Evolutionary conservation across 495 filamentous ascomycete species (phyloP).

Genomic region (Tuber umbilicatum): DNA sequence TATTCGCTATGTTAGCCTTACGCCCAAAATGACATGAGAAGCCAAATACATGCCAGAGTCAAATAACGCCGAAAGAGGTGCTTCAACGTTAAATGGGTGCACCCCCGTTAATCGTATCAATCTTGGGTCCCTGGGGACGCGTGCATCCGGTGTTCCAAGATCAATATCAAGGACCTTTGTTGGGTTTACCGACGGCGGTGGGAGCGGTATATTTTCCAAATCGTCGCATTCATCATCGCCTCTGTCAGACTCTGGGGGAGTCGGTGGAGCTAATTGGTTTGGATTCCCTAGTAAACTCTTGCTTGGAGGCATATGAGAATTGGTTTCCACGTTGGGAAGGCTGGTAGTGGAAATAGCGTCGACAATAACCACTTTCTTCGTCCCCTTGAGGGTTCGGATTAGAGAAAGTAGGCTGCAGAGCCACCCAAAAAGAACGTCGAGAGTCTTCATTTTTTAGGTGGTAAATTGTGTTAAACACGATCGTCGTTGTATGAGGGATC

Average conservation of each 20-base stretch:
- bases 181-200: conserved; percentile 59
- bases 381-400: not conserved
- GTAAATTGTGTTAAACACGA: not conserved
- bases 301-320: not conserved
- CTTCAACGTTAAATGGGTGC: conserved; percentile 92
- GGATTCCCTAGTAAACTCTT: not conserved
- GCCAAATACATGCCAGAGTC: conserved; percentile 55
- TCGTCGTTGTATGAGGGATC: not conserved
- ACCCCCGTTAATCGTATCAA: conserved; percentile 83
- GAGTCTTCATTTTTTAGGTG: conserved; percentile 8
- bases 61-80: conserved; percentile 71
- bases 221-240: conserved; percentile 42
- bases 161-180: conserved; percentile 66
- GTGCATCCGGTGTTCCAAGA: conserved; percentile 72
- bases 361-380: not conserved
- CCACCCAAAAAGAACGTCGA: conserved; percentile 10
- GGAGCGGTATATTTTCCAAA: conserved; percentile 52
- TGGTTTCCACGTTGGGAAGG: not conserved
- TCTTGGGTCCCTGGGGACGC: conserved; percentile 80
- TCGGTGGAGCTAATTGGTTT: conserved; percentile 25
- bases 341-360: not conserved
- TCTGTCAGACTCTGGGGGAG: conserved; percentile 32
- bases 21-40: not conserved
- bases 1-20: conserved; percentile 15
- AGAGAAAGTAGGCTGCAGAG: conserved; percentile 12